These are phyloP conservation scores for Neospora caninum DNA, from an alignment of 169 alveolate genomes.

Conservation along the genomic window DNA sequence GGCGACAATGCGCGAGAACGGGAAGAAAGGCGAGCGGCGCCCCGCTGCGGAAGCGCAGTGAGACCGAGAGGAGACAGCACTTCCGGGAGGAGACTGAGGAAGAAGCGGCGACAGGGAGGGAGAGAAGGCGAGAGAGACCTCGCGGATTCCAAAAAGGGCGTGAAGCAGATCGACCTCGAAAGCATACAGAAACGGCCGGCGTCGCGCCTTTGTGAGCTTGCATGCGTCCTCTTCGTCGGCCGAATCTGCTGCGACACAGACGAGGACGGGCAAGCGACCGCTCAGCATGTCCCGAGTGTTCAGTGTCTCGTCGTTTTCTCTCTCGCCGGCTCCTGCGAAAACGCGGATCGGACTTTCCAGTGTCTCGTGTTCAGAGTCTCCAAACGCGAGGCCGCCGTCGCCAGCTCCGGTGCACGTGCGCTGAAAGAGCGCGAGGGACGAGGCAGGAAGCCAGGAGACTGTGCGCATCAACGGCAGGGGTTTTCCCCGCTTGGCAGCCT, in stretches of 20 bases:
- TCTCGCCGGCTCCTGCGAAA: neutral
- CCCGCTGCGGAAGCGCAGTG: neutral
- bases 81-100: neutral
- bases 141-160: neutral
- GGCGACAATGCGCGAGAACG: neutral
- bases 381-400: neutral
- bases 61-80: neutral
- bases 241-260: neutral
- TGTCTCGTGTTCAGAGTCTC: neutral
- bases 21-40: neutral
- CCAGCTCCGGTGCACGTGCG: neutral
- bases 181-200: neutral
- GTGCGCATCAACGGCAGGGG: neutral
- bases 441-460: slow-evolving; percentile 18
- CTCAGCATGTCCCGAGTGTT: neutral
- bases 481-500: neutral
- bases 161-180: slow-evolving; percentile 23
- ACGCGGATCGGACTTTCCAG: neutral
- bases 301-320: neutral
- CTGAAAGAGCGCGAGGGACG: neutral
- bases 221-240: neutral
- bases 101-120: neutral
- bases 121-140: neutral
- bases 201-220: neutral
- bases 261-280: slow-evolving; percentile 14